These are phyloP conservation scores for Monosporascus ibericus DNA, from an alignment of 2,329 filamentous ascomycete species.

Conservation along the genomic window DNA sequence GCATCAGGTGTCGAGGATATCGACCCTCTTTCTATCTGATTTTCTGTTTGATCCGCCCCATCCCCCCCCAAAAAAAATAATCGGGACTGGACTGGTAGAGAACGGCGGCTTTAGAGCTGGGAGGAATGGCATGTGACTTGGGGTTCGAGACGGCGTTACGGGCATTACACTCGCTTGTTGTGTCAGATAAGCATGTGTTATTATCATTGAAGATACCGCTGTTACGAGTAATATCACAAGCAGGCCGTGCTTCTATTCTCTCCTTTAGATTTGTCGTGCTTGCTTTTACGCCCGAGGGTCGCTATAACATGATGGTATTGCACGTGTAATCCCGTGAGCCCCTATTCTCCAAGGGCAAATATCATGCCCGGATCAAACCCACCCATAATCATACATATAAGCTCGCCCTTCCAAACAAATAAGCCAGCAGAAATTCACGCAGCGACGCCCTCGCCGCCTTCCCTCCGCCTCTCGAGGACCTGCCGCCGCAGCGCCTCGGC, in stretches of 20 bases:
- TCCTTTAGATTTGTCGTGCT: not conserved
- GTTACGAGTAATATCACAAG: not conserved
- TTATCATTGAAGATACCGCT: not conserved
- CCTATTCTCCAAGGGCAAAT: not conserved
- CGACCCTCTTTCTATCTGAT: conserved; percentile 52
- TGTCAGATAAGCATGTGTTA: not conserved
- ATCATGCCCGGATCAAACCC: conserved; percentile 1
- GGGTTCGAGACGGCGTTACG: not conserved
- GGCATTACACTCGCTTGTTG: not conserved
- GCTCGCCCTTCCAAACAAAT: not conserved
- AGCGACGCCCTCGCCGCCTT: conserved; percentile 10
- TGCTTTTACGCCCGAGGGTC: not conserved
- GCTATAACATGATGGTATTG: too few relatives aligned
- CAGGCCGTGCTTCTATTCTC: too few relatives aligned
- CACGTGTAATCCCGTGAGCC: too few relatives aligned
- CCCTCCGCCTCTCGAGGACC: conserved; percentile 58
- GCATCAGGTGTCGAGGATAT: conserved; percentile 59
- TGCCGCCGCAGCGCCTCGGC: conserved; percentile 64
- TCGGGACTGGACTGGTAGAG: not conserved
- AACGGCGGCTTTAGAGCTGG: too few relatives aligned
- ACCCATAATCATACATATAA: not conserved
- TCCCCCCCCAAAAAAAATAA: too few relatives aligned
- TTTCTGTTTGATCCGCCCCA: conserved; percentile 11
- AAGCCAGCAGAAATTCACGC: not conserved
- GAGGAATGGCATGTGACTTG: not conserved